These are phyloP conservation scores for Phytopythium montanum DNA, from an alignment of 352 stramenopile genomes.

Conservation along the genomic window DNA sequence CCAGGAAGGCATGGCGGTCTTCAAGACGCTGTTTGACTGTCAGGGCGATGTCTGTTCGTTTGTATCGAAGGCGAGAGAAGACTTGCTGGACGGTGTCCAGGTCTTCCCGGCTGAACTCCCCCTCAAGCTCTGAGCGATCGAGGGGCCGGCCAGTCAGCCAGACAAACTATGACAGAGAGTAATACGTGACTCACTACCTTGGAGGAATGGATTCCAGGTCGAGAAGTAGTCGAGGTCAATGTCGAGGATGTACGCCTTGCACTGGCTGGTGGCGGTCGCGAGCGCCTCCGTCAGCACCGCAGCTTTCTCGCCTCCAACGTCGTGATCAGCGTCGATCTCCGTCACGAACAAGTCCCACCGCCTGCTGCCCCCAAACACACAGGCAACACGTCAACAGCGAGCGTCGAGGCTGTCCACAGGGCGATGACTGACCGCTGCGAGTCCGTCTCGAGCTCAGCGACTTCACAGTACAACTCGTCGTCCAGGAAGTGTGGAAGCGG, in stretches of 20 bases:
- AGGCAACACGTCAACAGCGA: neutral
- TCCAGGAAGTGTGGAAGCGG: constrained; percentile 68
- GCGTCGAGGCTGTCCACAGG: neutral
- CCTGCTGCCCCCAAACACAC: constrained; percentile 9
- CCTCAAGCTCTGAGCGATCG: constrained; percentile 39
- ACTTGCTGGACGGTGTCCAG: constrained; percentile 27
- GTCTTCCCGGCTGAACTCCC: constrained; percentile 14
- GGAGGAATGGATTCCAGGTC: constrained; percentile 81
- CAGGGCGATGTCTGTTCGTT: constrained; percentile 17
- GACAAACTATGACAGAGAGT: neutral
- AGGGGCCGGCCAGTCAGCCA: neutral
- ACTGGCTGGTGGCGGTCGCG: constrained; percentile 13
- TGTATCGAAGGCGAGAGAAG: constrained; percentile 42
- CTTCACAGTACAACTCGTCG: constrained; percentile 51
- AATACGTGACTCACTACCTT: constrained; percentile 22
- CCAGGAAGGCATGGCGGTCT: constrained; percentile 28
- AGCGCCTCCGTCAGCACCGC: constrained; percentile 16
- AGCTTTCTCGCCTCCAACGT: neutral
- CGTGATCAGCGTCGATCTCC: constrained; percentile 13
- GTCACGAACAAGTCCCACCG: constrained; percentile 40
- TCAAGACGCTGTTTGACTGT: constrained; percentile 16
- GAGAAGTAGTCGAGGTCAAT: constrained; percentile 91
- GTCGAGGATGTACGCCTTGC: constrained; percentile 65
- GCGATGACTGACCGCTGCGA: constrained; percentile 22
- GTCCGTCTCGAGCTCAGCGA: constrained; percentile 24